These are phyloP conservation scores for Immersiporthe knoxdaviesiana DNA, from an alignment of 2,329 filamentous ascomycete species.

Conservation along the genomic window DNA sequence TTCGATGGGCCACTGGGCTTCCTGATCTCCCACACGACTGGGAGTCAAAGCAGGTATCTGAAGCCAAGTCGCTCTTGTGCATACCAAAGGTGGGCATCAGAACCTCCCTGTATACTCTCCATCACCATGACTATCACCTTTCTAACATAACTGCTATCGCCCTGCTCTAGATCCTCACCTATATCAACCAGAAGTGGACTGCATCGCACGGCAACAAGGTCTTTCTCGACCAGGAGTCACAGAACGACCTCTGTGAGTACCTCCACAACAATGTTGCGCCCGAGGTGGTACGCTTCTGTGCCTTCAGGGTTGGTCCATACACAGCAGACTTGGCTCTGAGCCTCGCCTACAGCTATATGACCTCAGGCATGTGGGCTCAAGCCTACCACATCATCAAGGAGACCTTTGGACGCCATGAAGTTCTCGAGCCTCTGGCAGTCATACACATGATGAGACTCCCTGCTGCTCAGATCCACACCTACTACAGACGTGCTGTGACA, in stretches of 20 bases:
- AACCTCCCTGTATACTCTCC: neutral
- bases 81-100: neutral
- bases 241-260: neutral
- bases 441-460: no score
- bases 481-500: no score
- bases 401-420: neutral
- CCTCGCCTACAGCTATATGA: neutral
- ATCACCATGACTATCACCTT: neutral
- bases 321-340: neutral
- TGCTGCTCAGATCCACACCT: no score
- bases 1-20: neutral
- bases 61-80: neutral
- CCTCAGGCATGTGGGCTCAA: neutral
- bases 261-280: neutral
- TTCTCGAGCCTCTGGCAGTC: neutral
- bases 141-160: neutral
- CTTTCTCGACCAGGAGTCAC: neutral
- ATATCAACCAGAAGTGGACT: neutral
- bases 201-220: neutral
- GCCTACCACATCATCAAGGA: neutral
- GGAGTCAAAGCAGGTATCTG: neutral
- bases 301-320: neutral
- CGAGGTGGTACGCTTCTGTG: neutral
- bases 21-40: neutral
- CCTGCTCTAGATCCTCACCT: neutral